Percentiles rank a stretch among this genome's conserved stretches.
These are phyloP conservation scores for Phragmites australis DNA, from an alignment of 176 grass and related monocot species.

Conservation along the genomic window DNA sequence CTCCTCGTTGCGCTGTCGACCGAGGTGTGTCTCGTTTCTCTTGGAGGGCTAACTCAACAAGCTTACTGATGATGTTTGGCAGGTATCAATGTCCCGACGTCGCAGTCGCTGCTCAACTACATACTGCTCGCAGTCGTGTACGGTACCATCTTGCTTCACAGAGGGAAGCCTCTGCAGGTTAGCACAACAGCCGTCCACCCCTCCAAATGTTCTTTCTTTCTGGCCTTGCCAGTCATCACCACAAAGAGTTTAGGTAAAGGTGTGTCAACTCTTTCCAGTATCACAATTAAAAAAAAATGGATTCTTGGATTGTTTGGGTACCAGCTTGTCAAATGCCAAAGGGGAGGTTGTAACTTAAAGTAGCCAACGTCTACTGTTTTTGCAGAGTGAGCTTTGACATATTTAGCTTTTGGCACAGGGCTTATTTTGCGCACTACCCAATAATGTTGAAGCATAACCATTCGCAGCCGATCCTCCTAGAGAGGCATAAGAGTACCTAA, in stretches of 20 bases:
- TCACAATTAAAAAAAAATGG: background rate
- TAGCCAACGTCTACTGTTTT: background rate
- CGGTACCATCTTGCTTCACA: constrained; percentile 46
- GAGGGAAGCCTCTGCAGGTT: constrained; percentile 58
- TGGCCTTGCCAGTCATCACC: background rate
- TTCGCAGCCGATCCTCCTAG: too few relatives aligned
- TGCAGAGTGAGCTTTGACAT: background rate
- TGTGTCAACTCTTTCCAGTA: background rate
- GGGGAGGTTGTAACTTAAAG: background rate
- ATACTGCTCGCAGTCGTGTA: constrained; percentile 55
- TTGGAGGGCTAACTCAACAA: background rate
- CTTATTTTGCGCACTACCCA: background rate
- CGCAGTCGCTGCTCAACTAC: constrained; percentile 74
- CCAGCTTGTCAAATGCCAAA: background rate
- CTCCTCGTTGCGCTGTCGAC: background rate
- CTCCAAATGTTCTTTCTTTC: background rate
- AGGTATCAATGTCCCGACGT: constrained; percentile 67
- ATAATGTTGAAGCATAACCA: background rate
- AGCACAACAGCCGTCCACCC: background rate
- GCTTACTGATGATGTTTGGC: background rate
- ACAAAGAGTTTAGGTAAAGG: background rate
- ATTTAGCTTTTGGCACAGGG: background rate
- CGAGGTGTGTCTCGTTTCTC: background rate
- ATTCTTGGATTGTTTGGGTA: background rate
- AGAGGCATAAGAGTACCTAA: background rate